phyloP scores from a whole-genome alignment of 176 grass and related monocot genomes.

The Oryza rufipogon region DNA sequence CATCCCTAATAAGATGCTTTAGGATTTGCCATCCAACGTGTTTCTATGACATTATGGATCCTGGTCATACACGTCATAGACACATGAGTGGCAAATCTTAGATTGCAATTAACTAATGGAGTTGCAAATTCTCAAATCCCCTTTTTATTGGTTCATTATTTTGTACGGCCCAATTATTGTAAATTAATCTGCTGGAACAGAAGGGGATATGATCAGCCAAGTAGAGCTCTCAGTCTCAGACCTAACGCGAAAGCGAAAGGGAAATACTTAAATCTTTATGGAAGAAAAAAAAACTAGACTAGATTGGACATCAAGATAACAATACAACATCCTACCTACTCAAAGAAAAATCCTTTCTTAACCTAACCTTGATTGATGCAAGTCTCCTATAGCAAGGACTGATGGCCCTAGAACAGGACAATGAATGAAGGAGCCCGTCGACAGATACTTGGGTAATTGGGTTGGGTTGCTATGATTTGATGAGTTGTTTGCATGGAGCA shows the following conservation, averaged over 20 bases:
- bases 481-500: neutral
- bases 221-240: constrained; percentile 1
- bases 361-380: constrained; percentile 25
- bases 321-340: neutral
- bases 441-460: neutral
- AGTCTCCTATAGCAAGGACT: neutral
- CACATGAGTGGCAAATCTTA: too few relatives aligned
- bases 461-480: neutral
- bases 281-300: neutral
- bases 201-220: constrained; percentile 11
- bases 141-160: neutral
- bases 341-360: constrained; percentile 4
- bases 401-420: neutral
- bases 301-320: constrained; percentile 38
- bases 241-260: constrained; percentile 48
- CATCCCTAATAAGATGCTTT: too few relatives aligned
- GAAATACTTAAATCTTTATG: neutral
- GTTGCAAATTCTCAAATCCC: too few relatives aligned
- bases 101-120: too few relatives aligned
- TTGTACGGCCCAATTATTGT: neutral
- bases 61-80: too few relatives aligned
- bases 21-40: too few relatives aligned
- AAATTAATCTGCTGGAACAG: constrained; percentile 1
- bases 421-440: neutral
- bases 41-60: too few relatives aligned